Base-by-base conservation (phyloP, 2,329 filamentous ascomycete genomes). In the Nemania sp. region DNA sequence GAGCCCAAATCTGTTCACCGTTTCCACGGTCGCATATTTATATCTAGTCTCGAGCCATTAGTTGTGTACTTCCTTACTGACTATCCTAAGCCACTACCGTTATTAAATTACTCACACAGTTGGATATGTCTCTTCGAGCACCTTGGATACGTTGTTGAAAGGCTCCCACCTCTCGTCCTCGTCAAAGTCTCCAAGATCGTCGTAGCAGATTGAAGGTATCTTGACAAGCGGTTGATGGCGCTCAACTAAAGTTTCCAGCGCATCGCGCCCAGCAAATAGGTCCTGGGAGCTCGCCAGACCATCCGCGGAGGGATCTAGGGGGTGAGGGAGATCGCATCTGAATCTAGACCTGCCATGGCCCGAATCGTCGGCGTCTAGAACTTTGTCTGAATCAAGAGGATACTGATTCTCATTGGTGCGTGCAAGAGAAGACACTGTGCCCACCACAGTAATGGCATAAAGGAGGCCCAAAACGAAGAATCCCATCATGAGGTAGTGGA, bases 81-180 rank as follows among this genome's bases (percentile, higher is more conserved):
- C 35, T 32, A 15, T 48, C 10, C 21, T 7, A 1, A 10, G 32
- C 2, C 3, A 4, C 40, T 12, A 5, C 5, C 12, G 34, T 11
- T 5, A 11, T n/a, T 34, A 13, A 20, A 43, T 39, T 25, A 43
- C 54, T 37, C 51, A 57, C 54, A 57, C 29, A 15, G 20, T 17
- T 6, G 54, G 54, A 39, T 57, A 57, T 25, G 46, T 15, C 13
- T 51, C 15, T 46, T 51, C 6, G 7, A 57, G 12, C 10, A 39
- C 32, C 3, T 0, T 7, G 4, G 54, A 39, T 37, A 57, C 39
- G 1, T 46, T 12, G 10, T 45, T 13, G 46, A 57, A 57, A 6
- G 54, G 54, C 37, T 57, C 12, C 54, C 54, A 57, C 46, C 54
- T 57, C 9, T 51, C 39, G 12, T 57, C 54, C 1, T 57, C 47